Evolutionary conservation across 2,329 filamentous ascomycete species (phyloP), one percentile per base, ranked within the genome.

Genomic region (Fusarium sp.): DNA sequence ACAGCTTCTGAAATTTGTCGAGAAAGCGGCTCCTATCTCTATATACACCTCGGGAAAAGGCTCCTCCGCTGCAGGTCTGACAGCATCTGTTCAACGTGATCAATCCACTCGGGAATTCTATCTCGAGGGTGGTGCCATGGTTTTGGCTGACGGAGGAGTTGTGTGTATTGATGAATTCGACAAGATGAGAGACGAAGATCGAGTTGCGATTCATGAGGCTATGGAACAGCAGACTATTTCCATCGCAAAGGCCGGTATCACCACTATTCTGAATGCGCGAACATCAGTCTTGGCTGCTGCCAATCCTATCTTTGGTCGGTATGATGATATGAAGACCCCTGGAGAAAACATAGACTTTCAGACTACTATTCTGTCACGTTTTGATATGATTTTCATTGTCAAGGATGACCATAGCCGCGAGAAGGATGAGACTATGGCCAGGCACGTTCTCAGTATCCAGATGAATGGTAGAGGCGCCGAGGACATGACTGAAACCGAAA

Each of bases 151-250:
- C 75, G 95, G 95, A 5, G 96, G 96, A 77, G 95, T 98, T 2
- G 96, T 98, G 15, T 98, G 96, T 82, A 99, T 99, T 76, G 96
- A 99, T 79, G 96, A 99, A 83, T 99, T 99, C 79, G 96, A 99
- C 85, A 99, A 99, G 86, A 99, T 99, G 96, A 89, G 96, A 70
- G 96, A 99, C 80, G 96, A 99, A 82, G 96, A 99, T 78, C 90
- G 96, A 76, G 96, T 98, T 11, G 96, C 96, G 4, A 99, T 99
- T 74, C 96, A 99, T 86, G 96, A 99, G 88, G 96, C 96, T 65
- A 99, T 99, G 96, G 96, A 99, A 81, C 96, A 99, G 84, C 96
- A 99, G 82, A 99, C 96, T 1, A 99, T 99, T 69, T 98, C 96
- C 16, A 98, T 99, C 77, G 96, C 96, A 72, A 98, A 99, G 84